Evolutionary conservation across 2,329 filamentous ascomycete species (phyloP).

Genomic region (Ophioceras dolichostomum): DNA sequence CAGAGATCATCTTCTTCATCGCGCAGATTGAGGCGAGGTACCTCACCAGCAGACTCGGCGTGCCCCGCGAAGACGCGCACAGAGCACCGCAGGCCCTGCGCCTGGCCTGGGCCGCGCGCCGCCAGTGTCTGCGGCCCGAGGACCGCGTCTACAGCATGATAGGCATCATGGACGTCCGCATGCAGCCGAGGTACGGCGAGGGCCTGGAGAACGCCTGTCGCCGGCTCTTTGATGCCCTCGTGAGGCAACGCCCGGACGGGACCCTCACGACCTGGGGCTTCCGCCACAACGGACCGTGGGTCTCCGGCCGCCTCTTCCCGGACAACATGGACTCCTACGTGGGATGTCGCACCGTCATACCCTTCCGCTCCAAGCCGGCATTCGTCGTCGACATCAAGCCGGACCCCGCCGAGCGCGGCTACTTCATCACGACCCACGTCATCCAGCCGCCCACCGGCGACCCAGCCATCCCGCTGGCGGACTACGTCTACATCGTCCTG

Average conservation of each 20-base stretch:
- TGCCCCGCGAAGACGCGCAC: too few relatives aligned
- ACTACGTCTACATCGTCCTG: neutral
- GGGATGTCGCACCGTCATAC: too few relatives aligned
- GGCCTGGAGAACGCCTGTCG: conserved; percentile 3
- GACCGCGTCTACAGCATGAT: conserved; percentile 5
- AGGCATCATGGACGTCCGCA: conserved; percentile 5
- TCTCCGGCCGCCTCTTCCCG: too few relatives aligned
- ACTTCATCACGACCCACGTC: neutral
- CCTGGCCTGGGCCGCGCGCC: conserved; percentile 4
- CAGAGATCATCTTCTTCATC: neutral
- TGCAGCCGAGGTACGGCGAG: conserved; percentile 5
- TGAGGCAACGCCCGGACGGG: conserved; percentile 1
- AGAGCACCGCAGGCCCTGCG: too few relatives aligned
- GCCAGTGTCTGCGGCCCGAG: conserved; percentile 2
- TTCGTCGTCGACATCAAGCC: too few relatives aligned
- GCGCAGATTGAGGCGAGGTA: neutral
- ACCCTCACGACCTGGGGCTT: conserved; percentile 4
- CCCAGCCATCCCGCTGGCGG: neutral
- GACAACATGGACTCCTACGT: too few relatives aligned
- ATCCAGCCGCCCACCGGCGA: neutral
- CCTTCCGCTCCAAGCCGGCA: too few relatives aligned
- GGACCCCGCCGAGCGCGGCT: neutral
- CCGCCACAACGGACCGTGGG: neutral
- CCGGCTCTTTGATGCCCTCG: conserved; percentile 4
- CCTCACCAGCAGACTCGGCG: neutral